These are phyloP conservation scores for Rosa multiflora DNA, from an alignment of 306 rosid genomes.

Conservation along the genomic window DNA sequence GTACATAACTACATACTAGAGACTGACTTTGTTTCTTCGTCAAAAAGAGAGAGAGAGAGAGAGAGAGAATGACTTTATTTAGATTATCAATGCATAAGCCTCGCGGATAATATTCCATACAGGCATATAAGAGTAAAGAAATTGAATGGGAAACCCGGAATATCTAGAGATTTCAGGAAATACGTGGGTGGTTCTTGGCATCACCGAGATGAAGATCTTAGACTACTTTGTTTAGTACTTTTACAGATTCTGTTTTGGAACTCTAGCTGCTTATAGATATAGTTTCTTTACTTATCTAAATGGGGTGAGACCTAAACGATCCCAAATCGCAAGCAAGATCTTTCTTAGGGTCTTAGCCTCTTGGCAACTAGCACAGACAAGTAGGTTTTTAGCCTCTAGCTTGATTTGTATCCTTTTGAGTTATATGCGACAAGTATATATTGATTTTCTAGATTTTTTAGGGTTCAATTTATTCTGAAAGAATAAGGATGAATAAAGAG, in stretches of 20 bases:
- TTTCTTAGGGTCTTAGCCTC: background rate
- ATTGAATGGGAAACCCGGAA: background rate
- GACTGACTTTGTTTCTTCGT: background rate
- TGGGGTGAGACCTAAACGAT: background rate
- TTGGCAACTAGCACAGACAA: background rate
- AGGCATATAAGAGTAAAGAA: background rate
- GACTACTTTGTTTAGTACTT: background rate
- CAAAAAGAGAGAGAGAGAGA: no score
- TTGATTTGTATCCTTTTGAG: background rate
- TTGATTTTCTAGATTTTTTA: background rate
- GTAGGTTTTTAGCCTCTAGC: background rate
- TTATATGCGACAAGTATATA: background rate
- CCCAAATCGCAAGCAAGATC: background rate
- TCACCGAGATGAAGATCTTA: background rate
- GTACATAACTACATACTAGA: background rate
- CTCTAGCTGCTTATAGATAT: background rate
- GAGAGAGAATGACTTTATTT: background rate
- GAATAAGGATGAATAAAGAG: background rate
- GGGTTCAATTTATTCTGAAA: background rate
- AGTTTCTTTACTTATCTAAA: background rate
- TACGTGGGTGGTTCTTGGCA: background rate
- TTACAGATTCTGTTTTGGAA: background rate
- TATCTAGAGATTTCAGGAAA: constrained; percentile 4
- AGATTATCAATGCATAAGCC: background rate
- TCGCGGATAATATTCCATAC: background rate